phyloP scores from a whole-genome alignment of 768 basidiomycete species.

The Amanita exitialis region DNA sequence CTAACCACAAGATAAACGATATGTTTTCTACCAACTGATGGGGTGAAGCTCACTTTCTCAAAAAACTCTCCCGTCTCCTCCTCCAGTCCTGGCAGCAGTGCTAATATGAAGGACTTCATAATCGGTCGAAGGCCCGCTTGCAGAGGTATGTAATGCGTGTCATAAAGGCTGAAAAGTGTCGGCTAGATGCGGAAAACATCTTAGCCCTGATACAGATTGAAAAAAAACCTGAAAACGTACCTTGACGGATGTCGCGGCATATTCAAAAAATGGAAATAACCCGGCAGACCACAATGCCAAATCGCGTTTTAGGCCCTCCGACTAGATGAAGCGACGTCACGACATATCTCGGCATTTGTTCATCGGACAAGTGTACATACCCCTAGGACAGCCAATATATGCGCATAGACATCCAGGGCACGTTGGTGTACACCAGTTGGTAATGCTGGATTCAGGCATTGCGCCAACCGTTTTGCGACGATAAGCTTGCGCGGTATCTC shows the following conservation, averaged over 20 bases:
- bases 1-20: conserved; percentile 23
- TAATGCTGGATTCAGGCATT: conserved; percentile 95
- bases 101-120: conserved; percentile 91
- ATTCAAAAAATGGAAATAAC: conserved; percentile 97
- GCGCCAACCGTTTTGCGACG: conserved; percentile 89
- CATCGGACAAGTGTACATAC: conserved; percentile 34
- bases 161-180: conserved; percentile 82
- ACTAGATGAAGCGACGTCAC: conserved; percentile 31
- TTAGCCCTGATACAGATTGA: neutral
- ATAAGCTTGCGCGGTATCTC: conserved; percentile 93
- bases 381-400: conserved; percentile 86
- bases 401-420: conserved; percentile 89
- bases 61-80: conserved; percentile 98
- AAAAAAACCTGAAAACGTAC: conserved; percentile 24
- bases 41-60: conserved; percentile 50
- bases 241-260: conserved; percentile 97
- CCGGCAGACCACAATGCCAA: conserved; percentile 92
- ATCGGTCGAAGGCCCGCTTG: conserved; percentile 74
- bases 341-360: neutral
- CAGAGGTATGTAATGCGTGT: conserved; percentile 85
- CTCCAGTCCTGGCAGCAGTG: conserved; percentile 89
- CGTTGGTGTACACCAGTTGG: conserved; percentile 96
- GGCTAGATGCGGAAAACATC: conserved; percentile 38
- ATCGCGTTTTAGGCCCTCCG: conserved; percentile 80
- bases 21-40: conserved; percentile 8